These are phyloP conservation scores for Suillus subluteus DNA, from an alignment of 768 basidiomycete species.

Conservation along the genomic window DNA sequence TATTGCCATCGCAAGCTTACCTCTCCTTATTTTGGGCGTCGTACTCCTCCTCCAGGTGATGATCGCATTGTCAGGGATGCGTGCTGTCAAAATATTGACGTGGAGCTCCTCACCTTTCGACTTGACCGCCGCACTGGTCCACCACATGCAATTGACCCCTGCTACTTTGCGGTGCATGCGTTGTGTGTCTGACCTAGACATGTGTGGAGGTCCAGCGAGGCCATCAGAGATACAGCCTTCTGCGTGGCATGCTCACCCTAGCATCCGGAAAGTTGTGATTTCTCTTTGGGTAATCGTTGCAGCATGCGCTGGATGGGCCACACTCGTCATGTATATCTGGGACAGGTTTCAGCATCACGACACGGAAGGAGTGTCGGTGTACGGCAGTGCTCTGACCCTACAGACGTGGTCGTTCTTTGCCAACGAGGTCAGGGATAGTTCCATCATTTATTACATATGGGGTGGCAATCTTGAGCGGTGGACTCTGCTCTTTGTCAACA, in stretches of 20 bases:
- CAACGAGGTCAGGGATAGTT: conserved; percentile 11
- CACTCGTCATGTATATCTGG: conserved; percentile 8
- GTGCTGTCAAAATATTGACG: conserved; percentile 1
- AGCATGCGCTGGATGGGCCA: conserved; percentile 26
- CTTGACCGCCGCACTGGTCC: not conserved
- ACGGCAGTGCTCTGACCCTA: not conserved
- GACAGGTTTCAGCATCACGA: too few species aligned
- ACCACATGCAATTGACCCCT: conserved; percentile 14
- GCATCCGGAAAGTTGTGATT: conserved; percentile 14
- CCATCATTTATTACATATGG: conserved; percentile 15
- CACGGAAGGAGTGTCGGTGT: too few species aligned
- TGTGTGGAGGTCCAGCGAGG: not conserved
- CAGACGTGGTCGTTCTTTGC: conserved; percentile 31
- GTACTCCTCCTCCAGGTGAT: conserved; percentile 14
- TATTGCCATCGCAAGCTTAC: not conserved
- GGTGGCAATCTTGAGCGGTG: conserved; percentile 13
- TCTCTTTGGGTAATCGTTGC: conserved; percentile 28
- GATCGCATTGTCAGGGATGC: not conserved
- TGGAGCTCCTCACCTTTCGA: conserved; percentile 34
- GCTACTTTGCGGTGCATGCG: not conserved
- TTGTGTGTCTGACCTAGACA: not conserved
- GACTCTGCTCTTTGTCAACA: conserved; percentile 29
- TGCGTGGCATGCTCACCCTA: not conserved
- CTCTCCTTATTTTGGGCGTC: not conserved
- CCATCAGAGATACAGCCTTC: not conserved